Evolutionary conservation across 495 filamentous ascomycete genomes (phyloP), one percentile per base, ranked within the genome.

Genomic region (Penicillium diatomitis): DNA sequence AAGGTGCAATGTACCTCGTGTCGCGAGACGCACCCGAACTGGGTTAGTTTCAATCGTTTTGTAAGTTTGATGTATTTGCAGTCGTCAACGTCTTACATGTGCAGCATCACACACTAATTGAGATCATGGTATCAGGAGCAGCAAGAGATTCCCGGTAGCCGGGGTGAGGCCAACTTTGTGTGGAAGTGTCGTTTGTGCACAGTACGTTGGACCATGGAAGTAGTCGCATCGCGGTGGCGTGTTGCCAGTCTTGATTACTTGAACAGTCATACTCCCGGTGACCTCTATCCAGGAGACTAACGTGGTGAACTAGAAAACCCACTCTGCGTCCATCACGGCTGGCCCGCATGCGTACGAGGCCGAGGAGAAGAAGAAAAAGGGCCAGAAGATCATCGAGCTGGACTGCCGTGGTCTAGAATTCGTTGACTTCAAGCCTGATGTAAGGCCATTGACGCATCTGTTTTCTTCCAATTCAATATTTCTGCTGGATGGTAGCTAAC

Each of bases 391-490:
- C 38, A 74, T 98, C 34, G 83, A 87, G 57, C 81, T 98, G 47
- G 92, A 97, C 70, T 97, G 92, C 68, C 81, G 92, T 44, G 92
- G 92, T 4, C 73, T 96, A 5, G 92, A 98, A 64, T 96, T 98
- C 56, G 80, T 77, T 0, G 84, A 90, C 41, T 98, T 96, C 66
- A 87, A 81, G 55, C 75, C 90, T 32, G 90, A 96, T 65, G 89
- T 94, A 64, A 55, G 76, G 63, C 10, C 7, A 8, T 11, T 8
- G 7, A 32, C 10, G 10, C 29, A 11, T 12, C 12, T 50, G 10
- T 46, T 48, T 35, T 30, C 5, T 29, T 29, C 41, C 52, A 35
- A 41, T 29, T 8, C 29, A 33, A 8, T 28, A 11, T 32, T 34
- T 46, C 20, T 20, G 20, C 20, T 20, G 20, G 20, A 20, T 20